Evolutionary conservation across 2,329 filamentous ascomycete genomes (phyloP).

Genomic region (Rutstroemia sp.): DNA sequence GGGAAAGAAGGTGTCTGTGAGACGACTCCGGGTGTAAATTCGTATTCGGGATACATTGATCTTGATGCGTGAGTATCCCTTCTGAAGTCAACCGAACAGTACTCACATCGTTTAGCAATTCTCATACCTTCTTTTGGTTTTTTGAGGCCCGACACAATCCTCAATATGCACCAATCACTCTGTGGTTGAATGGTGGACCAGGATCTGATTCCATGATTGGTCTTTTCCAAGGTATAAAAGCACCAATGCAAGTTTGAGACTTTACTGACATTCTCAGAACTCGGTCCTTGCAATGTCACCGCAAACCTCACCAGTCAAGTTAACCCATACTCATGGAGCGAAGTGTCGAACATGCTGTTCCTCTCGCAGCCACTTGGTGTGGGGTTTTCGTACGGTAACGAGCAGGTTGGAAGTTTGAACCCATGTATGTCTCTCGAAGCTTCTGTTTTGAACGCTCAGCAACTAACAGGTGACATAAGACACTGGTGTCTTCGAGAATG

Average conservation of each 20-base stretch:
- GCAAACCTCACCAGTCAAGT: slow-evolving; percentile 28
- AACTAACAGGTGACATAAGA: neutral
- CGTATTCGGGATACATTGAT: slow-evolving; percentile 25
- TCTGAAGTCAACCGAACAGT: neutral
- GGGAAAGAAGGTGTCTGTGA: slow-evolving; percentile 27
- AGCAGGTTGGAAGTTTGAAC: slow-evolving; percentile 22
- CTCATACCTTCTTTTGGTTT: slow-evolving; percentile 41
- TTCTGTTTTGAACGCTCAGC: too few species aligned
- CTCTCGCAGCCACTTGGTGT: slow-evolving; percentile 58
- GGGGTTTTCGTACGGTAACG: slow-evolving; percentile 53
- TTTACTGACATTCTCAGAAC: slow-evolving; percentile 19
- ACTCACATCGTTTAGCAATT: slow-evolving; percentile 19
- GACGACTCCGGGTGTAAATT: slow-evolving; percentile 24
- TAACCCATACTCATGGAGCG: slow-evolving; percentile 56
- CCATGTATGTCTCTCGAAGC: slow-evolving; percentile 1
- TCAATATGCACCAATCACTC: slow-evolving; percentile 38
- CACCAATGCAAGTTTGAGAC: neutral
- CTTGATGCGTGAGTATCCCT: slow-evolving; percentile 15
- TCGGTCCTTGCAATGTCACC: slow-evolving; percentile 35
- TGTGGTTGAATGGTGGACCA: slow-evolving; percentile 48
- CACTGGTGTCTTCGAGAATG: slow-evolving; percentile 12
- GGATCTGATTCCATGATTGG: slow-evolving; percentile 47
- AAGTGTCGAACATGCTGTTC: slow-evolving; percentile 43
- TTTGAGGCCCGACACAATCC: slow-evolving; percentile 43
- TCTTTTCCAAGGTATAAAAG: slow-evolving; percentile 34